A percentile compares a stretch with the other conserved stretches of the same genome.
Conservation (phyloP, 768 basidiomycete genomes). For the Gloeopeniophorella convolvens region DNA sequence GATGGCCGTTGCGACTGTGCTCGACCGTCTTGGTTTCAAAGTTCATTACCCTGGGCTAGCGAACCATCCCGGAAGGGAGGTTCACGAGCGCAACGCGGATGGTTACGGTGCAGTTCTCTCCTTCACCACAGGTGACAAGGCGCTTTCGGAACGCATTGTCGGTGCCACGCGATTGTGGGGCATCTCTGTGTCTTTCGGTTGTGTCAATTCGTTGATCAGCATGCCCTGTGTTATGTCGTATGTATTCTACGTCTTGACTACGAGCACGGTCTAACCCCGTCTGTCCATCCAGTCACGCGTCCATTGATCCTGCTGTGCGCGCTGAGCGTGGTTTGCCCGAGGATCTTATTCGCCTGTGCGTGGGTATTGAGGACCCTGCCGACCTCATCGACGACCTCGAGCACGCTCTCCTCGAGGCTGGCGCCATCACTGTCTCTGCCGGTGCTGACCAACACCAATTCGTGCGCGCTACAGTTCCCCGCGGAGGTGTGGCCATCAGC, state of each 20-base stretch:
- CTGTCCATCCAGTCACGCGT: constrained; percentile 67
- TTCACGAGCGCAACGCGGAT: constrained; percentile 87
- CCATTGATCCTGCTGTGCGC: constrained; percentile 91
- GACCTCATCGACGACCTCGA: constrained; percentile 96
- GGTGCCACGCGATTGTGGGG: constrained; percentile 93
- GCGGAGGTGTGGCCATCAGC: constrained; percentile 34
- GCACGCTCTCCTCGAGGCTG: constrained; percentile 84
- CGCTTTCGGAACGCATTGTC: constrained; percentile 85
- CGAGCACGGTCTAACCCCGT: constrained; percentile 4
- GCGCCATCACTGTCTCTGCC: constrained; percentile 64
- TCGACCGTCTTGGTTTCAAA: constrained; percentile 77
- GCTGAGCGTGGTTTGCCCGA: constrained; percentile 98
- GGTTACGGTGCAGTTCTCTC: constrained; percentile 93
- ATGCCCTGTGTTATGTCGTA: constrained; percentile 99
- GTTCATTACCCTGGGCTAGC: constrained; percentile 90
- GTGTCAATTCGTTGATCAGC: constrained; percentile 95
- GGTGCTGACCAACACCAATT: constrained; percentile 46
- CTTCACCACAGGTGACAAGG: constrained; percentile 90
- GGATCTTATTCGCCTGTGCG: constrained; percentile 94
- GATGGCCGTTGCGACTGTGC: constrained; percentile 78
- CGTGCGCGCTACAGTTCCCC: constrained; percentile 33
- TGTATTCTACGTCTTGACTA: constrained; percentile 33
- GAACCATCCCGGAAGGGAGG: constrained; percentile 71
- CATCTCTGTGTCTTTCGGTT: constrained; percentile 96
- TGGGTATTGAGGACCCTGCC: constrained; percentile 92